Base-by-base conservation (phyloP, 75 land plant genomes). In the Adiantum capillusveneris region DNA sequence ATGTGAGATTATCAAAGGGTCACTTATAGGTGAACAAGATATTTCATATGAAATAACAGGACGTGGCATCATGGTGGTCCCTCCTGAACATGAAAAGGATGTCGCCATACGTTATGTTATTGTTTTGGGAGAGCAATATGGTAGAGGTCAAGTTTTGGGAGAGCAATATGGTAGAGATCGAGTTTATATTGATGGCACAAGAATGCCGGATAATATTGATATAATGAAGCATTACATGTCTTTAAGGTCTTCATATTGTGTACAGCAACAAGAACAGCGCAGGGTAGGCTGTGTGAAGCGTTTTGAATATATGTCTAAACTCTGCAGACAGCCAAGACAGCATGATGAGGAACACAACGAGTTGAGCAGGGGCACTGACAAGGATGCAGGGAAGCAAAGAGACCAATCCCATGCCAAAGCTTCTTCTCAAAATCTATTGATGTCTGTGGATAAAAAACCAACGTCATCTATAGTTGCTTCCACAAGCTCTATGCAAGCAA, bases 71-170 rank as follows among this genome's bases (percentile, higher is more conserved):
- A 25, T 72, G 18, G 66, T 74, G 12, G 49, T 74, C 24, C 76
- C 76, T 11, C 72, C 59, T 0, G 52, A 68, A 31, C 1, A 62
- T 25, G 74, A 74, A 50, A 57, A 26, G 19, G 59, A 69, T 55
- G 73, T 74, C 13, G 66, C 73, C 6, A 62, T 74, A 13, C 54
- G 76, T 0, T 74, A 74, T 44, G 25, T 74, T 24, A 25, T 74
- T 29, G 74, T 74, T 13, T 58, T 71, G 28, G 29, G 39, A 21
- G 26, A 25, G 3, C 18, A 24, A 58, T 11, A 58, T 11, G 6
- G 24, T 39, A 34, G 41, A 24, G 31, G 16, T n/a, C 44, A 34
- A 9, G 37, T 34, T 5, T 34, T 9, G 37, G 9, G 3, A 5
- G 37, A 34, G 3, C 37, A 9, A 5, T 5, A 3, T 34, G 37